These are phyloP conservation scores for Hyaloscypha bicolor DNA, from an alignment of 495 filamentous ascomycete genomes.

Conservation along the genomic window DNA sequence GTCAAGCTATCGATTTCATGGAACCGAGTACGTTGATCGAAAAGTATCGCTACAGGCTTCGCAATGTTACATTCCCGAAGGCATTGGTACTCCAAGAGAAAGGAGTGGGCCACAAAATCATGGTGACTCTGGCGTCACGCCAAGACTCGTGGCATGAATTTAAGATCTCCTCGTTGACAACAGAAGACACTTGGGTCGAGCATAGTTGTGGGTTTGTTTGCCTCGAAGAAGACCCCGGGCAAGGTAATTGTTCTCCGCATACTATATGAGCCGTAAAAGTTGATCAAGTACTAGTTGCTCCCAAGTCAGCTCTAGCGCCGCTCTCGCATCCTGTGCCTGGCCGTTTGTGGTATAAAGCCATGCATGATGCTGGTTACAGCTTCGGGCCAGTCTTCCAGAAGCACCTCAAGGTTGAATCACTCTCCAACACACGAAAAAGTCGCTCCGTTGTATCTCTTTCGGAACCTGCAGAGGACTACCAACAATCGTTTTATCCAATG, in stretches of 20 bases:
- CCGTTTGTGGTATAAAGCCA: constrained; percentile 38
- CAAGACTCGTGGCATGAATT: constrained; percentile 8
- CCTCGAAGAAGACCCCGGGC: not conserved
- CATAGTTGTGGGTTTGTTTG: constrained; percentile 2
- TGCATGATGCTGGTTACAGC: constrained; percentile 31
- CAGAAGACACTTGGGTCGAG: constrained; percentile 3
- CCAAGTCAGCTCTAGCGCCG: not conserved
- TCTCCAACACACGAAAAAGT: constrained; percentile 28
- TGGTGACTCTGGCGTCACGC: not conserved
- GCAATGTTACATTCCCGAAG: constrained; percentile 4
- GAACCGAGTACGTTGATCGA: not conserved
- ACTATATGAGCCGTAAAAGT: not conserved
- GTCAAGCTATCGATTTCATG: constrained; percentile 8
- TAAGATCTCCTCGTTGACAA: constrained; percentile 1
- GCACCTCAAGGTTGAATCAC: constrained; percentile 27
- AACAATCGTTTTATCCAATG: constrained; percentile 40
- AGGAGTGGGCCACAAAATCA: not conserved
- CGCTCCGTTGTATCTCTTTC: constrained; percentile 3
- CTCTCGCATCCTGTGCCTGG: constrained; percentile 15
- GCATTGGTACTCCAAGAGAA: constrained; percentile 11
- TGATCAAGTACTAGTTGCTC: constrained; percentile 4
- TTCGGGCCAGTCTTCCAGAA: constrained; percentile 39
- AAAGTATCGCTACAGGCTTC: constrained; percentile 3
- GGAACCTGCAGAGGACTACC: constrained; percentile 29
- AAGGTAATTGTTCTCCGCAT: not conserved